Base-by-base conservation (phyloP, 768 basidiomycete genomes). In the Suillus brevipes region DNA sequence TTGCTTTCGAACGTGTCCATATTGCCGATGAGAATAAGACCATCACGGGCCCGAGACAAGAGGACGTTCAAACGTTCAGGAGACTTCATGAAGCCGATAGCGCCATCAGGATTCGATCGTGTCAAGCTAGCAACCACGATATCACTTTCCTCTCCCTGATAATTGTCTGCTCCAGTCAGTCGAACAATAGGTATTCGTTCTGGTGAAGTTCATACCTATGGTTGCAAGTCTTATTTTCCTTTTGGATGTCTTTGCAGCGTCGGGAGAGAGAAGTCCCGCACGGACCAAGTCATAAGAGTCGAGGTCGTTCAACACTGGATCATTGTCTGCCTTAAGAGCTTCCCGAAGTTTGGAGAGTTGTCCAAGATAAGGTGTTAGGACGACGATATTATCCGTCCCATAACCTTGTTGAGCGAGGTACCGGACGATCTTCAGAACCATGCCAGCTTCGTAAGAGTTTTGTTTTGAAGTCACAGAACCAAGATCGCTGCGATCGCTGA, bases 81-180 rank as follows among this genome's bases (percentile, higher is more conserved):
- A 7, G 87, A 78, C 57, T 73, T 83, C 87, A 89, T 87, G 74
- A 89, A 89, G 1, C 88, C 87, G 43, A 89, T 89, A 66, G 87
- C 84, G 61, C 80, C 66, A 1, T 74, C 67, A 0, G 77, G 13
- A 66, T 89, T 88, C 71, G 86, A 87, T 55, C 88, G 72, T 0
- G 85, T 86, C n/a, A 89, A 72, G 6, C 81, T 84, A 18, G 79
- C 77, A 38, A 89, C 78, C 47, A 89, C 85, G 56, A 89, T 84
- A 57, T 88, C 83, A 60, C 84, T 84, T 71, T 89, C 87, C 69
- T 89, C 88, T n/a, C 88, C 88, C 69, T 89, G 87, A 64, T 88
- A 89, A 69, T 89, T 89, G 67, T 89, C 87, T 87, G 60, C 5
- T 53, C 16, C n/a, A 62, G 53, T 58, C 36, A 57, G 62, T 38